Conservation (phyloP, 2,329 filamentous ascomycete genomes). For the Cladobotryum protrusum region DNA sequence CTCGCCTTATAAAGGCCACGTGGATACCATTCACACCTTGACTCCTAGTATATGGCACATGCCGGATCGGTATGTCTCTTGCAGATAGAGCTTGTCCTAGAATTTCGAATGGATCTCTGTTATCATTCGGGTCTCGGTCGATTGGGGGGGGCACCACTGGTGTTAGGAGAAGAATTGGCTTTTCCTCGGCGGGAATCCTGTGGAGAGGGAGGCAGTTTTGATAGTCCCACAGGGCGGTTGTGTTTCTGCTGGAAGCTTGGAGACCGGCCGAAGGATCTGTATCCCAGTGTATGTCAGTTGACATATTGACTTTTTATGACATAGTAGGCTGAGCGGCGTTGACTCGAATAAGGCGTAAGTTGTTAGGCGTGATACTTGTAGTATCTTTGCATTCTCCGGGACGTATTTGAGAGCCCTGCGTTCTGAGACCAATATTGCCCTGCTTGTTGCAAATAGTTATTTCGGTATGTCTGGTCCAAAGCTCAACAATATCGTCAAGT, state of each 20-base stretch:
- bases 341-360: too few relatives aligned
- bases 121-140: slow-evolving; percentile 34
- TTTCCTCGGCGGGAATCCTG: slow-evolving; percentile 39
- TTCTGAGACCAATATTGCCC: too few relatives aligned
- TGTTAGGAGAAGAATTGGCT: slow-evolving; percentile 56
- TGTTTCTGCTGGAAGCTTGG: not conserved
- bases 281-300: not conserved
- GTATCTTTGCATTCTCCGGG: too few relatives aligned
- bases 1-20: slow-evolving; percentile 54
- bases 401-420: too few relatives aligned
- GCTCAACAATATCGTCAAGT: too few relatives aligned
- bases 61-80: slow-evolving; percentile 56
- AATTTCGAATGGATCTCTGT: slow-evolving; percentile 64
- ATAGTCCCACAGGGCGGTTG: slow-evolving; percentile 35
- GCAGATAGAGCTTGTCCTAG: slow-evolving; percentile 58
- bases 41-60: slow-evolving; percentile 63
- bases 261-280: not conserved
- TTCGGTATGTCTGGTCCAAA: too few relatives aligned
- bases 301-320: slow-evolving; percentile 4
- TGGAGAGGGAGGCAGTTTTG: slow-evolving; percentile 43
- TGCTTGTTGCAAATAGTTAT: too few relatives aligned
- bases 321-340: not conserved
- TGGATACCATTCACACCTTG: slow-evolving; percentile 60
- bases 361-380: too few relatives aligned
- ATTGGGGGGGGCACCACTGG: slow-evolving; percentile 44